Evolutionary conservation across 805 yeast genomes (phyloP).

Genomic region (Cyberlindnera nakhonratchasimensis): DNA sequence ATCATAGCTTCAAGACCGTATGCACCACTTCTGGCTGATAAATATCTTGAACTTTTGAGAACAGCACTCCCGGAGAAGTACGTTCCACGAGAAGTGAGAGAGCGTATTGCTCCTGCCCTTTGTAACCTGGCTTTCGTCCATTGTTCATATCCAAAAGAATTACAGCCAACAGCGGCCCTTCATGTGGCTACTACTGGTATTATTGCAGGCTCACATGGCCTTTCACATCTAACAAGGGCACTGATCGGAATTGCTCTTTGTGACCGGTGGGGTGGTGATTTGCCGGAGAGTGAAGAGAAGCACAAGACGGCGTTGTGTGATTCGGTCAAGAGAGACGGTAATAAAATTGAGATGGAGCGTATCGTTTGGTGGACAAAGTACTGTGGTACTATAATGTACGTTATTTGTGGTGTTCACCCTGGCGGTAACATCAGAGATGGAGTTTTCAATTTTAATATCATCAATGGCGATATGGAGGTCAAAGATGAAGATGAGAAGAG

Average conservation of each 20-base stretch:
- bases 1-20: slow-evolving; percentile 67
- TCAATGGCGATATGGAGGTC: slow-evolving; percentile 30
- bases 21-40: slow-evolving; percentile 60
- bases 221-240: slow-evolving; percentile 69
- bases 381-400: slow-evolving; percentile 70
- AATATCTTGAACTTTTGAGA: slow-evolving; percentile 50
- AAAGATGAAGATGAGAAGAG: slow-evolving; percentile 32
- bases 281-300: slow-evolving; percentile 52
- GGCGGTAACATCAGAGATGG: slow-evolving; percentile 73
- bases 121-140: slow-evolving; percentile 75
- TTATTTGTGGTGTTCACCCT: slow-evolving; percentile 77
- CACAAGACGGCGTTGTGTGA: slow-evolving; percentile 46
- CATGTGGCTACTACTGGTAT: slow-evolving; percentile 72
- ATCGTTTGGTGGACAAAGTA: slow-evolving; percentile 71
- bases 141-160: slow-evolving; percentile 71
- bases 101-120: slow-evolving; percentile 64
- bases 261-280: slow-evolving; percentile 80
- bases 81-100: slow-evolving; percentile 55
- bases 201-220: slow-evolving; percentile 71
- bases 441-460: slow-evolving; percentile 43
- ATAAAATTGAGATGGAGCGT: slow-evolving; percentile 40
- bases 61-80: slow-evolving; percentile 55
- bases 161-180: slow-evolving; percentile 71
- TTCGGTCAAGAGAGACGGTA: slow-evolving; percentile 44
- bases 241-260: slow-evolving; percentile 70